phyloP scores from a whole-genome alignment of 2,329 filamentous ascomycete genomes.

The Amauroascus niger region DNA sequence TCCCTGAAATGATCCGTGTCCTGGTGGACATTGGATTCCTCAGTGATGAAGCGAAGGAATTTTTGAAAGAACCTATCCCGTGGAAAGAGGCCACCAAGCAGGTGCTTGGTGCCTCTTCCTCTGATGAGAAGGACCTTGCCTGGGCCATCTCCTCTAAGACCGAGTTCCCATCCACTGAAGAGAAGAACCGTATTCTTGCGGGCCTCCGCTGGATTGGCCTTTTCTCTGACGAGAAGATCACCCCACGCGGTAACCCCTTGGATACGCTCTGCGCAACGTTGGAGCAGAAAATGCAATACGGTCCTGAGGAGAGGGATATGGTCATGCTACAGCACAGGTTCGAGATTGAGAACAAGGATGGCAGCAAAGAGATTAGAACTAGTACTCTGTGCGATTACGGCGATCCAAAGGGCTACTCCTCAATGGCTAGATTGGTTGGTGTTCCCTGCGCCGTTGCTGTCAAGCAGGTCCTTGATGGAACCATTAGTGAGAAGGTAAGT shows the following conservation, averaged over 20 bases:
- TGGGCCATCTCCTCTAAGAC: slow-evolving; percentile 67
- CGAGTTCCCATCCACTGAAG: slow-evolving; percentile 56
- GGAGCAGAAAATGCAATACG: slow-evolving; percentile 86
- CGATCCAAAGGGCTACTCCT: slow-evolving; percentile 64
- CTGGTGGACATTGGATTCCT: slow-evolving; percentile 89
- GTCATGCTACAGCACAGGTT: slow-evolving; percentile 59
- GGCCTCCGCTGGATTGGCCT: slow-evolving; percentile 63
- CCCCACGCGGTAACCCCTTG: slow-evolving; percentile 65
- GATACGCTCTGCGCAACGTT: slow-evolving; percentile 85
- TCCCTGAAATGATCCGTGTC: slow-evolving; percentile 79
- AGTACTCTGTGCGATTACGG: slow-evolving; percentile 79
- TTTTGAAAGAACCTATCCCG: slow-evolving; percentile 56
- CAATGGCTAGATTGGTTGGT: slow-evolving; percentile 77
- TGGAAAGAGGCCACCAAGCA: slow-evolving; percentile 82
- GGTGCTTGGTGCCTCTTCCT: slow-evolving; percentile 60
- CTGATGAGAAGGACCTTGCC: slow-evolving; percentile 58
- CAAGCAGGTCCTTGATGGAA: slow-evolving; percentile 66
- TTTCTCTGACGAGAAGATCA: slow-evolving; percentile 60
- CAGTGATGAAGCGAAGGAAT: slow-evolving; percentile 55
- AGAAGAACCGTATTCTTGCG: slow-evolving; percentile 59
- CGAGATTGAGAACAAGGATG: slow-evolving; percentile 72
- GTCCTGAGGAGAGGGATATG: slow-evolving; percentile 70
- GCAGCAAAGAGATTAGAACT: slow-evolving; percentile 64
- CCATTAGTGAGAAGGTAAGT: slow-evolving; percentile 51
- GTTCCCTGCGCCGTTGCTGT: slow-evolving; percentile 66